Conservation (phyloP, 331 rosid genomes). For the Phaseolus coccineus region DNA sequence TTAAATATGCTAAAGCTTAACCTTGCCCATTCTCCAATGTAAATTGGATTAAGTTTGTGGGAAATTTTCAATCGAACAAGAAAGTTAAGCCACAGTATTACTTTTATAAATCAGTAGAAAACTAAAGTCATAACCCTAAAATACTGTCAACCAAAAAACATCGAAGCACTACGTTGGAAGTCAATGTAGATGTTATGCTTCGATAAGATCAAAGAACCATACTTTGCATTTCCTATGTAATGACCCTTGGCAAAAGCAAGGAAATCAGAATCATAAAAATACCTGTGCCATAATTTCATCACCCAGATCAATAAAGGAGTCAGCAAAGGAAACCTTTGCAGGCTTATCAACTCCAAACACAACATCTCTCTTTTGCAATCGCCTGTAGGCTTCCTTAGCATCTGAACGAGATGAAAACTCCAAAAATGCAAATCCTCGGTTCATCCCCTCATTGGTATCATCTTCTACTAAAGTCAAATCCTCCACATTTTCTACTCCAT, state of each 20-base stretch:
- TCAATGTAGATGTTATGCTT: slow-evolving; percentile 30
- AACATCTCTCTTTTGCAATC: slow-evolving; percentile 85
- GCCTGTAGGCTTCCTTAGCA: slow-evolving; percentile 91
- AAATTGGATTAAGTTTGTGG: slow-evolving; percentile 9
- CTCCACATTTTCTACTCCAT: slow-evolving; percentile 88
- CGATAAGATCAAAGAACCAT: slow-evolving; percentile 29
- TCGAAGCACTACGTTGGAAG: neutral
- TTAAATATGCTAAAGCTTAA: slow-evolving; percentile 21
- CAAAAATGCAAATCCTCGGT: slow-evolving; percentile 93
- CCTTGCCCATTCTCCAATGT: neutral
- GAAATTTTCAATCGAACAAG: neutral
- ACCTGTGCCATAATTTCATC: slow-evolving; percentile 95
- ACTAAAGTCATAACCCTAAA: neutral
- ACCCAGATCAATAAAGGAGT: slow-evolving; percentile 86
- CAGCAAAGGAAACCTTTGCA: slow-evolving; percentile 93
- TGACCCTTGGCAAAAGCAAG: slow-evolving; percentile 29
- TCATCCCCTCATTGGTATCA: slow-evolving; percentile 80
- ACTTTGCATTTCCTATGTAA: slow-evolving; percentile 20
- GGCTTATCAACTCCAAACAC: slow-evolving; percentile 96
- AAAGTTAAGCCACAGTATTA: neutral
- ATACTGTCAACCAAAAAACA: neutral
- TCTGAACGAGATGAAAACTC: slow-evolving; percentile 93
- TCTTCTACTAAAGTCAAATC: slow-evolving; percentile 89
- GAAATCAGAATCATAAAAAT: slow-evolving; percentile 48
- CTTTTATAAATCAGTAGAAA: slow-evolving; percentile 16